Evolutionary conservation across 345 rosid species (phyloP), one percentile per base, ranked within the genome.

Genomic region (Pistacia atlantica): DNA sequence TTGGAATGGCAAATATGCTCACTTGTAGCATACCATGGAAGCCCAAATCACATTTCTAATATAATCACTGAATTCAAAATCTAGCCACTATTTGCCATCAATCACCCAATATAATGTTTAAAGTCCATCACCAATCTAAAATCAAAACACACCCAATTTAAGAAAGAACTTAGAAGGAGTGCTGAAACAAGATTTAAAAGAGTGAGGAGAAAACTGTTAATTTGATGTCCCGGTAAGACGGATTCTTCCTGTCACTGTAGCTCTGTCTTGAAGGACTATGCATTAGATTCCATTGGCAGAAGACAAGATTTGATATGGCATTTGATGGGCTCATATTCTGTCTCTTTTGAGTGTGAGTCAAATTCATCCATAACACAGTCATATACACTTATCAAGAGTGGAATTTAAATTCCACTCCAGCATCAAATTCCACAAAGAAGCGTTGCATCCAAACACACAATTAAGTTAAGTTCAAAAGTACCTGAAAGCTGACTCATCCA

Each of bases 401-500:
- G 45, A 22, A 20, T 69, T 37, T 5, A 56, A 38, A 71, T 3
- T 56, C 54, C n/a, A 38, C 17, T 35, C 1, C 12, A 12, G 57
- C 35, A 13, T 28, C 9, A 71, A 18, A 11, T 38, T 59, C n/a
- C 33, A 4, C 14, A 45, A 14, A 22, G 9, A 42, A 22, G 45
- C 5, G 22, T 20, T 45, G 18, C 52, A 75, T 45, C 28, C 46
- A 67, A 64, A 37, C 59, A 37, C 14, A 42, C 37, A 49, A 78
- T 57, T 57, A 70, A 12, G 7, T 67, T 22, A 37, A 65, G 55
- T 63, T 45, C 38, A 60, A 73, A 52, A 46, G 38, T 86, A 95
- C 98, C 90, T 81, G 65, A 71, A 74, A 78, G 78, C 87, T 84
- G 80, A 86, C 56, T 78, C 55, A 76, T 31, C 67, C 80, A 46